Evolutionary conservation across 108 stramenopile genomes (phyloP).

Genomic region (Aurantiochytrium sp.): DNA sequence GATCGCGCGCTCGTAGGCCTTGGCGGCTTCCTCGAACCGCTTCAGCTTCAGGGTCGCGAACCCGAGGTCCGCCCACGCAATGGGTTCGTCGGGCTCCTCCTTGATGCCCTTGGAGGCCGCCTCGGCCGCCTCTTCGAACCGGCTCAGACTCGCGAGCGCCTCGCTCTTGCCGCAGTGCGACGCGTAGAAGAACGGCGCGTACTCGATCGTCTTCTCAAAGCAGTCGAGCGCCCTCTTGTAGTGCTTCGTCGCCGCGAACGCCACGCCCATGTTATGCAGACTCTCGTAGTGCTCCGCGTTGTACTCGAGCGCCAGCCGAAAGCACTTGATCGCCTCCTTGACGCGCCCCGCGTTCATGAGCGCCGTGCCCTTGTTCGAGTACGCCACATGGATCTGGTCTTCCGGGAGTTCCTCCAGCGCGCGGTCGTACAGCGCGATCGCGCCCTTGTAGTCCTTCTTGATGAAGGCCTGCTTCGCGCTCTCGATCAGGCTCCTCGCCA

Average conservation of each 20-base stretch:
- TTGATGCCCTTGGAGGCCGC: not conserved
- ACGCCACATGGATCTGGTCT: not conserved
- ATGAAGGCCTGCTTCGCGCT: constrained; percentile 21
- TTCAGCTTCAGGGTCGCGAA: not conserved
- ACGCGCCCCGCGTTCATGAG: not conserved
- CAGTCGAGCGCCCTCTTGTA: not conserved
- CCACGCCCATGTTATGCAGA: constrained; percentile 8
- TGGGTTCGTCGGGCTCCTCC: not conserved
- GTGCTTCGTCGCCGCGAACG: not conserved
- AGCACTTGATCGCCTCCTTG: constrained; percentile 25
- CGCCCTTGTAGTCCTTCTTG: not conserved
- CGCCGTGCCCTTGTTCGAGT: constrained; percentile 6
- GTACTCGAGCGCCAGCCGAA: not conserved
- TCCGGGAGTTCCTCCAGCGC: constrained; percentile 3
- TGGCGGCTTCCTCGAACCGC: not conserved
- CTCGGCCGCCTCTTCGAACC: not conserved
- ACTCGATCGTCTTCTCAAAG: constrained; percentile 11
- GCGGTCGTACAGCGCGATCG: not conserved
- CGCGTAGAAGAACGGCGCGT: constrained; percentile 5
- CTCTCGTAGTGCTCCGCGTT: not conserved
- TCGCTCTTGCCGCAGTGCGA: not conserved
- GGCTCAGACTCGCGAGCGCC: not conserved
- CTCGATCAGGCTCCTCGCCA: constrained; percentile 4
- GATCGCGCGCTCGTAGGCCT: not conserved
- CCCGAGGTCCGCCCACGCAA: not conserved